Evolutionary conservation across 306 rosid genomes (phyloP).

Genomic region (Lupinus albus): DNA sequence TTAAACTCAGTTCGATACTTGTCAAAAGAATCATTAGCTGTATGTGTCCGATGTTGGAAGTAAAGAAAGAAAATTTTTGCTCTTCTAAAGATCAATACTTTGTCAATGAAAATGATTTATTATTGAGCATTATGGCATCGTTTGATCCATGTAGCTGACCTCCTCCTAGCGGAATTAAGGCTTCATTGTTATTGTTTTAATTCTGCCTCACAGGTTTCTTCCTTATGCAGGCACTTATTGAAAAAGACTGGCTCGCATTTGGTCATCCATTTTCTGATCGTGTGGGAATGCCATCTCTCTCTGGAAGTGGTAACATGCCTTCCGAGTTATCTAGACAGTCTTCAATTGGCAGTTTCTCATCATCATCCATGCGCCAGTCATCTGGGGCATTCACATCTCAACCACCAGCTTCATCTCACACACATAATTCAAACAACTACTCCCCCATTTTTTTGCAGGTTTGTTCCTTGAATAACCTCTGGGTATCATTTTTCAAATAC

Average conservation of each 20-base stretch:
- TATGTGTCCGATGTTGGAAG: slow-evolving; percentile 19
- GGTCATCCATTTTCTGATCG: slow-evolving; percentile 97
- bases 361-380: slow-evolving; percentile 78
- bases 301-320: slow-evolving; percentile 60
- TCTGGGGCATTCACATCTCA: slow-evolving; percentile 67
- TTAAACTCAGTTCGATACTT: slow-evolving; percentile 27
- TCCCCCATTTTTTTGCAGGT: slow-evolving; percentile 99
- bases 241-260: slow-evolving; percentile 98
- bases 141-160: too few relatives aligned
- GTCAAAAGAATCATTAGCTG: slow-evolving; percentile 25
- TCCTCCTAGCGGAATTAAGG: too few relatives aligned
- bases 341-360: slow-evolving; percentile 58
- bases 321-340: slow-evolving; percentile 85
- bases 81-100: too few relatives aligned
- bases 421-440: slow-evolving; percentile 66
- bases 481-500: slow-evolving; percentile 6
- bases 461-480: slow-evolving; percentile 38
- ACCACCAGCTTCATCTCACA: slow-evolving; percentile 63
- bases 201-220: slow-evolving; percentile 27
- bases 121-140: too few relatives aligned
- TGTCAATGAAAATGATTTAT: too few relatives aligned
- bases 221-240: slow-evolving; percentile 77
- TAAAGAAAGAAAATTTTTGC: neutral
- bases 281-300: slow-evolving; percentile 63
- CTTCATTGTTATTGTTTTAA: too few relatives aligned